These are phyloP conservation scores for Boletellus emodensis DNA, from an alignment of 768 basidiomycete genomes.

Conservation along the genomic window DNA sequence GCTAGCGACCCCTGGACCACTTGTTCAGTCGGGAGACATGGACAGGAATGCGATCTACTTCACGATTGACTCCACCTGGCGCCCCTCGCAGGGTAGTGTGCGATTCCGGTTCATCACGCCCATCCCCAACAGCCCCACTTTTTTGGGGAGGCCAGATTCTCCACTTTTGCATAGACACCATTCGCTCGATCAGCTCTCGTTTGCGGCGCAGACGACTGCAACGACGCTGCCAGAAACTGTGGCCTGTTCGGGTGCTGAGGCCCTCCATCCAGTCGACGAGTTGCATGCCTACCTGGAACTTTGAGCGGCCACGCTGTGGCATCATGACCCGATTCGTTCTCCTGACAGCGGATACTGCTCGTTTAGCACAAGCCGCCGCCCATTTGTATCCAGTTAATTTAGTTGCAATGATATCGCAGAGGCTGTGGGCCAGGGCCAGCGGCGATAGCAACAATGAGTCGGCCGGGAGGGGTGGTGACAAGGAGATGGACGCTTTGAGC, in stretches of 20 bases:
- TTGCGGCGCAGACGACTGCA: background rate
- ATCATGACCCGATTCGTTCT: too few species aligned
- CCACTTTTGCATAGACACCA: slow-evolving; percentile 19
- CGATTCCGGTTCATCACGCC: slow-evolving; percentile 24
- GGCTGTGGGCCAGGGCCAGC: too few species aligned
- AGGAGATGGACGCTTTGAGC: too few species aligned
- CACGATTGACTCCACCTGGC: slow-evolving; percentile 24
- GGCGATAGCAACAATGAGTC: too few species aligned
- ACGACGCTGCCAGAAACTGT: background rate
- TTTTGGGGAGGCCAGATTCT: slow-evolving; percentile 17
- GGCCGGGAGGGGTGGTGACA: too few species aligned
- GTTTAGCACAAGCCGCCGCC: too few species aligned
- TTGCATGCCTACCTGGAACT: slow-evolving; percentile 20
- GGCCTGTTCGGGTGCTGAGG: background rate
- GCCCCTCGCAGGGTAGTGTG: slow-evolving; percentile 19
- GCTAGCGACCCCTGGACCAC: background rate
- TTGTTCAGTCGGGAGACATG: slow-evolving; percentile 4
- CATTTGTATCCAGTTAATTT: too few species aligned
- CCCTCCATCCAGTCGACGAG: slow-evolving; percentile 20
- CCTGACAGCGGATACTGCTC: too few species aligned
- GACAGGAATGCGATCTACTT: slow-evolving; percentile 28
- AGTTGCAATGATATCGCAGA: too few species aligned
- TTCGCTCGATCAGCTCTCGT: slow-evolving; percentile 17
- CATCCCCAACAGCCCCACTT: slow-evolving; percentile 13
- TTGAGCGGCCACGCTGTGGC: slow-evolving; percentile 5